These are phyloP conservation scores for Leccinum huronense DNA, from an alignment of 1,284 basidiomycete genomes.

Conservation along the genomic window DNA sequence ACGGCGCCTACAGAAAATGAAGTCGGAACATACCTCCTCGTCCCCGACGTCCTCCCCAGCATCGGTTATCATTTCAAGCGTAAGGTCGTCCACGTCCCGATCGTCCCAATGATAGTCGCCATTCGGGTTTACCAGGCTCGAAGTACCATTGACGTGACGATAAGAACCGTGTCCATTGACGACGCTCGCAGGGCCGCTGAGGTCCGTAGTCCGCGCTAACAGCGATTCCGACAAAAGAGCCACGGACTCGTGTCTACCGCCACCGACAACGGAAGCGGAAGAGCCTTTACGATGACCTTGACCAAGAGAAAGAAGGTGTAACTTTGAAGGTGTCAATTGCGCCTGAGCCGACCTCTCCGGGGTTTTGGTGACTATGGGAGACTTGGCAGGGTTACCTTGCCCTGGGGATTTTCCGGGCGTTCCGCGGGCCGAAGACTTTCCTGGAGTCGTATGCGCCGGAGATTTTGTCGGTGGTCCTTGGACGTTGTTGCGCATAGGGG, in stretches of 20 bases:
- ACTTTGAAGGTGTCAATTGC: conserved; percentile 25
- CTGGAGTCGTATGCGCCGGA: conserved; percentile 22
- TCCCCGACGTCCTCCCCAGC: conserved; percentile 63
- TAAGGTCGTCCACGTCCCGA: conserved; percentile 39
- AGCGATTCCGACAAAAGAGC: conserved; percentile 29
- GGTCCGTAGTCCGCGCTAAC: conserved; percentile 16
- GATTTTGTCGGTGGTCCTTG: conserved; percentile 21
- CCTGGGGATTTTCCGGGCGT: conserved; percentile 25
- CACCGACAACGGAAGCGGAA: conserved; percentile 17
- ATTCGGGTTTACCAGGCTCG: conserved; percentile 24
- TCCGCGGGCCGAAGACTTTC: conserved; percentile 17
- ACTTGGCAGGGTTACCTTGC: conserved; percentile 24
- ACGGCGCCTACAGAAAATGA: neutral
- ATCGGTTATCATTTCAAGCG: conserved; percentile 69
- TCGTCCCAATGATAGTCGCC: conserved; percentile 32
- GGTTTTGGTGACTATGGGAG: conserved; percentile 24
- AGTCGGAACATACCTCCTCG: conserved; percentile 54
- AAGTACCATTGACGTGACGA: conserved; percentile 28
- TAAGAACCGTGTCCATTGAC: conserved; percentile 20
- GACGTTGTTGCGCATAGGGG: conserved; percentile 14
- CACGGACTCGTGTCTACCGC: conserved; percentile 19
- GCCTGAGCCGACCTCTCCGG: conserved; percentile 21
- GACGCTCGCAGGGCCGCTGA: conserved; percentile 23
- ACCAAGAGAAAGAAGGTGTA: conserved; percentile 18
- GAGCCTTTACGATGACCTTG: conserved; percentile 30